Conservation (phyloP, 1,284 basidiomycete genomes). For the Microbotryum scabiosae region DNA sequence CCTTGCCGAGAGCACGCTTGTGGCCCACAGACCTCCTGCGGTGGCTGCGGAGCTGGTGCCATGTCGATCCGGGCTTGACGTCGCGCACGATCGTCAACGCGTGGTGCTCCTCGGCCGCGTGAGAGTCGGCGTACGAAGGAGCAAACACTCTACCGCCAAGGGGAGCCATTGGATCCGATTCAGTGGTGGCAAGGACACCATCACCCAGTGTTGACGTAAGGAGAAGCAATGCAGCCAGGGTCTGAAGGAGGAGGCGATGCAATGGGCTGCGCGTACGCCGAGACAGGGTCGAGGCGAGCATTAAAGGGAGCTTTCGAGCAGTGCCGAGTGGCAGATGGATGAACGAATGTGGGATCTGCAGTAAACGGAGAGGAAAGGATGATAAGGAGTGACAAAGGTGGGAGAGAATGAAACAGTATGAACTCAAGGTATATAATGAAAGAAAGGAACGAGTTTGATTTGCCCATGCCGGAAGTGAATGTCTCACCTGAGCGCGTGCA, state of each 20-base stretch:
- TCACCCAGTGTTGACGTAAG: background rate
- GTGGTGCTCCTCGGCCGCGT: background rate
- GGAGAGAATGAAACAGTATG: background rate
- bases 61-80: background rate
- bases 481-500: no score
- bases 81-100: background rate
- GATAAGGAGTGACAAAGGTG: background rate
- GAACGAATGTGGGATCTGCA: constrained; percentile 2
- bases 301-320: background rate
- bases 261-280: background rate
- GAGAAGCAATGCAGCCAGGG: background rate
- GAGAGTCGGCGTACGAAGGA: background rate
- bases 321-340: background rate
- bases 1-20: constrained; percentile 10
- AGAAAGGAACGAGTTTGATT: no score
- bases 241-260: constrained; percentile 4
- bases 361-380: background rate
- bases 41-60: background rate
- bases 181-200: background rate
- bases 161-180: background rate
- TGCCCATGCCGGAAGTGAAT: no score
- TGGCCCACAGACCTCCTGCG: background rate
- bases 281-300: background rate
- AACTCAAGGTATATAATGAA: background rate
- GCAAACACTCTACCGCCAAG: background rate